Base-by-base conservation (phyloP, 768 basidiomycete species). In the Udeniomyces megalosporus region DNA sequence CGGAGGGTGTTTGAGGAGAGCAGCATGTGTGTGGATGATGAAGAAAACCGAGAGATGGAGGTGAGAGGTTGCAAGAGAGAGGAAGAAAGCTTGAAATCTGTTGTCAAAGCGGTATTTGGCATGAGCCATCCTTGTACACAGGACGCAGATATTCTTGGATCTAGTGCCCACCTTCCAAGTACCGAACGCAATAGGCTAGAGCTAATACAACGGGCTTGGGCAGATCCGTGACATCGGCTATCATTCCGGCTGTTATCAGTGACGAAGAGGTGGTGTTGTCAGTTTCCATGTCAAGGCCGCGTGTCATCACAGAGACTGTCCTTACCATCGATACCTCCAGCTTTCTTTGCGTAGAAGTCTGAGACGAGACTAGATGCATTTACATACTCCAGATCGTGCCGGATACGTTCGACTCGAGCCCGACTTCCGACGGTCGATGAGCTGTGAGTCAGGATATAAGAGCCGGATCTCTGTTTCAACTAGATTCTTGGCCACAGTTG, bases 1-100 rank as follows among this genome's bases (percentile, higher is more conserved):
- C 31, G 34, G 17, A 97, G 74, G 0, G 93, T 93, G 70, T 89
- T 95, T 28, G 83, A 84, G 52, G 84, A 85, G 50, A 99, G 78
- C 24, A 89, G 77, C 92, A 99, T 92, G 66, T 88, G 84, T 53
- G 31, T 58, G 56, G 15, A 53, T 46, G 59, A 66, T 69, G 76
- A 81, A 31, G 51, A 6, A n/a, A 54, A 29, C 34, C 46, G 29
- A 7, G 76, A 78, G 74, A 95, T 93, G 70, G 87, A 87, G 26
- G 61, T 55, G 22, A 78, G 79, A 2, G 85, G 82, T 66, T 86
- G 84, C 6, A 83, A 69, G 65, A 96, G 81, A 20, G 84, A 82
- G 65, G 87, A 83, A 17, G 86, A 85, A 32, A 96, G 79, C 35
- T 77, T 80, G 75, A 91, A 96, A 0, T 77, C 77, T 46, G 78